Base-by-base conservation (phyloP, 2,329 filamentous ascomycete species). In the Xylariaceae sp. region DNA sequence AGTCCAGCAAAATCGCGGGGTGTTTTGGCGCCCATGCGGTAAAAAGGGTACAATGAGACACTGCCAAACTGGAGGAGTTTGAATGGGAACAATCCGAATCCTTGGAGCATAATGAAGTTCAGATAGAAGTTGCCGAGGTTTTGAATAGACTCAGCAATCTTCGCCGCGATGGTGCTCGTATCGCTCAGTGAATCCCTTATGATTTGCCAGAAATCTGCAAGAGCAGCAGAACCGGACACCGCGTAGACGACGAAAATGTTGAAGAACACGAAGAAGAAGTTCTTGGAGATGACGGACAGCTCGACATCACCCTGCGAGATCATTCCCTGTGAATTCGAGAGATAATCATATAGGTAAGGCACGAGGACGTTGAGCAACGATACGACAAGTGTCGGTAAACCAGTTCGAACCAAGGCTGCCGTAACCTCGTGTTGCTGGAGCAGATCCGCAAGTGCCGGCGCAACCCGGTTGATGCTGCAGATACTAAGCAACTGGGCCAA, bases 231-330 rank as follows among this genome's bases (percentile, higher is more conserved):
- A 56, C 89, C 89, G 51, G 96, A 89, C 30, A 94, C 82, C 0
- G 93, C 95, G 73, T 97, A 97, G 50, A 97, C 85, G 54, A 97
- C 83, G 75, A 99, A 99, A 59, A 97, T 90, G 75, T 99, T 99
- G 83, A 99, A 97, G 75, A 99, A 99, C 8, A 89, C 92, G 73
- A 99, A 99, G 80, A 97, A 96, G 77, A 97, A 99, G 74, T 97
- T 99, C 77, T 99, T 99, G 56, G 91, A 96, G 65, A 99, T 93
- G 50, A 95, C 82, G 0, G 94, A 97, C 5, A 99, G 81, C 73
- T 97, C 94, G 18, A 99, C 87, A 63, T 99, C 94, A 50, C 91
- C 91, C 67, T 92, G 90, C 0, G 94, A 97, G 55, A 96, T 90
- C 87, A 95, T 95, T 53, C 94, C 94, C 77, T 99, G 94, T 55